Percentiles rank a stretch among this genome's conserved stretches.
These are phyloP conservation scores for Blastobotrys elegans DNA, from an alignment of 1,139 yeast genomes.

Conservation along the genomic window DNA sequence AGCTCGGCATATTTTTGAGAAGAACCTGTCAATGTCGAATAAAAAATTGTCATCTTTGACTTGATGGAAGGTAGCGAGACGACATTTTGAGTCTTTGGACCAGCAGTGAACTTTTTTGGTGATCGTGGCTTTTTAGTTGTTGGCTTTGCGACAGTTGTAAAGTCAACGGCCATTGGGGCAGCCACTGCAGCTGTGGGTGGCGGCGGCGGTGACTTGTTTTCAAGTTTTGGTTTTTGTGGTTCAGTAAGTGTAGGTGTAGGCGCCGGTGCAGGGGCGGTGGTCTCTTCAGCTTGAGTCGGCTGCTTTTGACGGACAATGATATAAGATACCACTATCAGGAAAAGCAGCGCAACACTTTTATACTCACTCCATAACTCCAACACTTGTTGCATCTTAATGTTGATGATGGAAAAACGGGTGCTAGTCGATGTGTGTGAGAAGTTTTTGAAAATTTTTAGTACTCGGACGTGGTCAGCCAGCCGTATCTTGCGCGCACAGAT, in stretches of 20 bases:
- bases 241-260: neutral
- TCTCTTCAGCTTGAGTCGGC: constrained; percentile 6
- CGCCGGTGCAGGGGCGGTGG: neutral
- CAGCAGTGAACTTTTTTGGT: constrained; percentile 25
- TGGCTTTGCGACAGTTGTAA: constrained; percentile 32
- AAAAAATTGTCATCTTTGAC: constrained; percentile 52
- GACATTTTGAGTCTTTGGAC: constrained; percentile 25
- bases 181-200: neutral
- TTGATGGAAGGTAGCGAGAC: constrained; percentile 27
- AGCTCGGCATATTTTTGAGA: constrained; percentile 63
- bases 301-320: neutral
- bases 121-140: constrained; percentile 15
- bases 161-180: constrained; percentile 36
- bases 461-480: too few species aligned
- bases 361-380: constrained; percentile 19
- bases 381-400: neutral
- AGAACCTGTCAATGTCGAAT: constrained; percentile 81
- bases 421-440: too few species aligned
- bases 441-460: too few species aligned
- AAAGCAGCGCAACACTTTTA: constrained; percentile 12
- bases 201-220: constrained; percentile 1
- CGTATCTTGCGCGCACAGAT: too few species aligned
- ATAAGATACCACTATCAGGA: constrained; percentile 9
- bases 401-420: too few species aligned
- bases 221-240: neutral